Evolutionary conservation across 306 rosid species (phyloP).

Genomic region (Senna siamea): DNA sequence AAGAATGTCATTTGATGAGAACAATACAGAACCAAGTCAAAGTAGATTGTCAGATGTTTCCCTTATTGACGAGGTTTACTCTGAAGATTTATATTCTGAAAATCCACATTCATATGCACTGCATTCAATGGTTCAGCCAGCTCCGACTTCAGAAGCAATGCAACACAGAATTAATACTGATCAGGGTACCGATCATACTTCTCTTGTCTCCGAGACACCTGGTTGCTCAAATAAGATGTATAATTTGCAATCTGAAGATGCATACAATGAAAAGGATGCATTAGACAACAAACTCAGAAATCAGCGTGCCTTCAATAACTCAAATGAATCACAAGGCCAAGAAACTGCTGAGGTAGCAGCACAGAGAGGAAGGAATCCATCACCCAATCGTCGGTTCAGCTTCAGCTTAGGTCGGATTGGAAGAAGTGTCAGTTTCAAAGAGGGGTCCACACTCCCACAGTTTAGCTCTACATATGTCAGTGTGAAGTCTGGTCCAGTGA

Average conservation of each 20-base stretch:
- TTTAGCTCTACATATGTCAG: constrained; percentile 53
- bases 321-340: constrained; percentile 48
- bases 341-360: constrained; percentile 58
- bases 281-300: constrained; percentile 39
- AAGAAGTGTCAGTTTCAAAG: constrained; percentile 96
- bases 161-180: constrained; percentile 34
- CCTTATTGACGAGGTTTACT: constrained; percentile 48
- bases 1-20: constrained; percentile 54
- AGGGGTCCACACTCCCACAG: constrained; percentile 58
- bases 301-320: constrained; percentile 38
- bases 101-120: constrained; percentile 53
- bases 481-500: constrained; percentile 81
- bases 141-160: constrained; percentile 35
- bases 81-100: constrained; percentile 48
- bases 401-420: constrained; percentile 83
- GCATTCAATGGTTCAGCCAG: constrained; percentile 41
- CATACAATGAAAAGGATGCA: constrained; percentile 34
- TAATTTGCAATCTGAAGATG: constrained; percentile 39
- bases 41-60: constrained; percentile 58
- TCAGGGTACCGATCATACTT: constrained; percentile 40
- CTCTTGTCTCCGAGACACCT: constrained; percentile 40
- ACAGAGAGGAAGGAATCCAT: constrained; percentile 56
- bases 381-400: constrained; percentile 82
- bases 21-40: constrained; percentile 46
- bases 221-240: constrained; percentile 42